These are phyloP conservation scores for Stephania japonica DNA, from an alignment of 164 flowering plant genomes.

Conservation along the genomic window DNA sequence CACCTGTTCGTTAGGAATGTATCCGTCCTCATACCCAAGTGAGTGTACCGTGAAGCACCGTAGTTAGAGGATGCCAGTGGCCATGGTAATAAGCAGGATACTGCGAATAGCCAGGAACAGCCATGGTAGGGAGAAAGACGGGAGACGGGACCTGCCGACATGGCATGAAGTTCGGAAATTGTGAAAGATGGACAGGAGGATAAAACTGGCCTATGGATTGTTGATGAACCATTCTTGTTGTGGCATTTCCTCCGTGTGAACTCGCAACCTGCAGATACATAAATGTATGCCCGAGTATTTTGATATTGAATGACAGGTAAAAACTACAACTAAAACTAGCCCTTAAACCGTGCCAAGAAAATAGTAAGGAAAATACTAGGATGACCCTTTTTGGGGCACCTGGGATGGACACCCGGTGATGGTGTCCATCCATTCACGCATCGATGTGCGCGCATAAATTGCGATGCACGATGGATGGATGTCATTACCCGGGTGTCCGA, in stretches of 20 bases:
- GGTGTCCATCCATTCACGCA: too few species aligned
- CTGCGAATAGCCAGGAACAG: slow-evolving; percentile 74
- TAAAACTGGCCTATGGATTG: slow-evolving; percentile 71
- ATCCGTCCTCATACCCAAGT: slow-evolving; percentile 82
- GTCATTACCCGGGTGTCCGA: too few species aligned
- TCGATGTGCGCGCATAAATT: too few species aligned
- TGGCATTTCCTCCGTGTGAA: slow-evolving; percentile 50
- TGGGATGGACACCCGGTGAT: too few species aligned
- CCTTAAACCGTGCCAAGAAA: not conserved
- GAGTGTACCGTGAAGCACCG: slow-evolving; percentile 73
- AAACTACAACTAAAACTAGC: not conserved
- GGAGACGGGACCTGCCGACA: slow-evolving; percentile 82
- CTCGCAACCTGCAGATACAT: slow-evolving; percentile 39
- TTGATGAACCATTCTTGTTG: slow-evolving; percentile 67
- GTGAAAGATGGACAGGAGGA: slow-evolving; percentile 85
- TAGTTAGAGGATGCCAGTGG: too few species aligned
- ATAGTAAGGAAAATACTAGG: too few species aligned
- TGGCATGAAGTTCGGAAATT: slow-evolving; percentile 73
- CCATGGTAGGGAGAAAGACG: slow-evolving; percentile 88
- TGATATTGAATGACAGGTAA: not conserved
- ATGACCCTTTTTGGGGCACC: too few species aligned
- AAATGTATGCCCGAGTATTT: not conserved
- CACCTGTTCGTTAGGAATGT: slow-evolving; percentile 86
- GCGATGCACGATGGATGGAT: too few species aligned
- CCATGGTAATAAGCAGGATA: slow-evolving; percentile 73